Evolutionary conservation across 257 asterid species (phyloP), one percentile per base, ranked within the genome.

Genomic region (Plantago ovata): DNA sequence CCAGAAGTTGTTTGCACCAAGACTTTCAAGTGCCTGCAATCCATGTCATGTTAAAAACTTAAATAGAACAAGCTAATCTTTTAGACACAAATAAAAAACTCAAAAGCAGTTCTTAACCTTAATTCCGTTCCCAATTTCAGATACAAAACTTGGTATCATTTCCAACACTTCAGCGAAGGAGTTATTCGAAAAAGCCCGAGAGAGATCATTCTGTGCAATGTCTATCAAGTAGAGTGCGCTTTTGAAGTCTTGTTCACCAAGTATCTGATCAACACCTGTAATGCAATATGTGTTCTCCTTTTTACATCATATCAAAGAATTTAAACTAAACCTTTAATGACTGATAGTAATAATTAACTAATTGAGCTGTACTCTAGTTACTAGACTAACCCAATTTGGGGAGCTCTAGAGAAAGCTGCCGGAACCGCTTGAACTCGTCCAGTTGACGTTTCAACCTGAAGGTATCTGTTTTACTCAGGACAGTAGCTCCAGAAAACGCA

Each of bases 361-460:
- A n/a, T n/a, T n/a, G n/a, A n/a, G n/a, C n/a, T n/a, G n/a, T n/a
- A n/a, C n/a, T n/a, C n/a, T n/a, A n/a, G n/a, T n/a, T n/a, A n/a
- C n/a, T n/a, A n/a, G n/a, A n/a, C n/a, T n/a, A n/a, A n/a, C n/a
- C n/a, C n/a, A n/a, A n/a, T n/a, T n/a, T n/a, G n/a, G n/a, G n/a
- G n/a, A 74, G 53, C 12, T 57, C 51, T 9, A 75, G 51, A 11
- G 84, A 72, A 53, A 64, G 84, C 40, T 65, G 59, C 32, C 2
- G 70, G 56, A 81, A 81, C 56, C 80, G 72, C 23, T 8, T 45
- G 68, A 81, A 78, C 23, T 81, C 68, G 20, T 51, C 55, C 42
- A 75, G 10, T 49, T 81, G 88, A 56, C 64, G 13, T 6, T 20
- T 14, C 75, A 81, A 73, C 46, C 46, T 69, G 52, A 72, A 78